phyloP scores from a whole-genome alignment of 495 filamentous ascomycete species.

The Tetracladium setigerum region DNA sequence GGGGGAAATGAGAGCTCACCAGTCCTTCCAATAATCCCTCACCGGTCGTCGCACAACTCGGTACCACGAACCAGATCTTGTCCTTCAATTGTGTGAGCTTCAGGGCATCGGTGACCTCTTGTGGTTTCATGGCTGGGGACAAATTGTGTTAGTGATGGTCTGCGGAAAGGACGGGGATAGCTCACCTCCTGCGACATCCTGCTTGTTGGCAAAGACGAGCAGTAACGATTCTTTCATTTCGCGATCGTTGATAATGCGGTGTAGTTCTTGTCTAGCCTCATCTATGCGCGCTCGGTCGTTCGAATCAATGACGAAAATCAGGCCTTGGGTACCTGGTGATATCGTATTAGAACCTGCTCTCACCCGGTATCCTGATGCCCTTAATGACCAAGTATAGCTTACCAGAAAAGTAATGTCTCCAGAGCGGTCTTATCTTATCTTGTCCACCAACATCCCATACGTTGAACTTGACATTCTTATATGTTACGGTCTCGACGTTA shows the following conservation, averaged over 20 bases:
- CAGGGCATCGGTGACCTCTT: constrained; percentile 79
- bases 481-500: constrained; percentile 98
- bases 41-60: constrained; percentile 88
- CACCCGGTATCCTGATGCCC: neutral
- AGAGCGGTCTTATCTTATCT: constrained; percentile 96
- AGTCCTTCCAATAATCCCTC: constrained; percentile 93
- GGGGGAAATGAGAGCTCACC: constrained; percentile 37
- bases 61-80: constrained; percentile 93
- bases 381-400: constrained; percentile 25
- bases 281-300: constrained; percentile 79
- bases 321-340: constrained; percentile 74
- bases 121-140: constrained; percentile 67
- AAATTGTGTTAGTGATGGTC: neutral
- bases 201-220: constrained; percentile 97
- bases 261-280: constrained; percentile 82
- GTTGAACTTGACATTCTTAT: constrained; percentile 99
- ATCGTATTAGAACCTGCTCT: neutral
- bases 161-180: constrained; percentile 1
- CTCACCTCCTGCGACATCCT: constrained; percentile 82
- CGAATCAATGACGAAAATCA: constrained; percentile 97
- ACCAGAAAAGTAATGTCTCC: constrained; percentile 98
- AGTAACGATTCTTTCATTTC: constrained; percentile 97
- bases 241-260: constrained; percentile 91
- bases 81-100: constrained; percentile 81
- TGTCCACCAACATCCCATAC: constrained; percentile 99